These are phyloP conservation scores for Cytospora piceae DNA, from an alignment of 2,329 filamentous ascomycete species.

Conservation along the genomic window DNA sequence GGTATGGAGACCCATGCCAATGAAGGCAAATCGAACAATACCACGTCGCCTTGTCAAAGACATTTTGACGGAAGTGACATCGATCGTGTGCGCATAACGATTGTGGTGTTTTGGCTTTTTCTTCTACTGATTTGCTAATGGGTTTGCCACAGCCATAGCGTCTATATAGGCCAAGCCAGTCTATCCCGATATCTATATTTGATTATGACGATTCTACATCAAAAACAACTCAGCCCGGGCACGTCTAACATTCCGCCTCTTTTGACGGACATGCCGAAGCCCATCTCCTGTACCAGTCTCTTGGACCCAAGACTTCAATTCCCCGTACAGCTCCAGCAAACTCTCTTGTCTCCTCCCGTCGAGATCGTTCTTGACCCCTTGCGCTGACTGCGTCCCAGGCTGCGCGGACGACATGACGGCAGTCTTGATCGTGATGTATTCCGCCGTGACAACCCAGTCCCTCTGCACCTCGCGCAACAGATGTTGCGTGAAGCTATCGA, in stretches of 20 bases:
- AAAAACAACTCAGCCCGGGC: neutral
- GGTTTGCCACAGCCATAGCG: neutral
- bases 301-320: constrained; percentile 17
- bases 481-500: constrained; percentile 46
- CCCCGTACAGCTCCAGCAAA: constrained; percentile 9
- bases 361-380: constrained; percentile 38
- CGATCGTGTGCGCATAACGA: neutral
- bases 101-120: neutral
- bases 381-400: constrained; percentile 41
- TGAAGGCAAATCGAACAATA: neutral
- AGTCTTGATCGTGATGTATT: constrained; percentile 44
- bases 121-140: neutral
- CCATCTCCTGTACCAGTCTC: constrained; percentile 9
- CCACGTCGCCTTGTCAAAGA: neutral
- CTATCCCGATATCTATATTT: neutral
- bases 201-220: neutral
- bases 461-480: constrained; percentile 50
- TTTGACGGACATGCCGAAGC: neutral
- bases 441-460: constrained; percentile 46
- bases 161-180: neutral
- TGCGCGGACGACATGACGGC: constrained; percentile 41
- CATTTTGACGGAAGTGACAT: neutral
- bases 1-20: neutral
- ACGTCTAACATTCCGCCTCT: constrained; percentile 4
- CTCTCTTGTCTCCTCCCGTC: constrained; percentile 25